Conservation (phyloP, 352 stramenopile species). For the Pythium oligandrum region DNA sequence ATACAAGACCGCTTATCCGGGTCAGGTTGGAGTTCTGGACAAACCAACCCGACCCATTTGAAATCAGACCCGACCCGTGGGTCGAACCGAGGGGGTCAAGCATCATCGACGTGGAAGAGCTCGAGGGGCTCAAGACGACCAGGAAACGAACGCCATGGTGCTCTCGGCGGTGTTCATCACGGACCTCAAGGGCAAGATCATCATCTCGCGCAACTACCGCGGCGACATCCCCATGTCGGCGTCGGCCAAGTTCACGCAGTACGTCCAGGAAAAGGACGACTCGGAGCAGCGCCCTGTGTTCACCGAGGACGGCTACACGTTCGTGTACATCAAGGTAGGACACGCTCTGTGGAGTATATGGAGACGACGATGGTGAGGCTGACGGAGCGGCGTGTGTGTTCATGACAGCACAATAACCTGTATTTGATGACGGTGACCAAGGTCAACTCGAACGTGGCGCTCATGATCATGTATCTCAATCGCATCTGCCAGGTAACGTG, state of each 20-base stretch:
- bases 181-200: conserved; percentile 98
- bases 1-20: too few species aligned
- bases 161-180: conserved; percentile 99
- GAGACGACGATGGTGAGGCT: not conserved
- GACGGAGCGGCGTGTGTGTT: conserved; percentile 1
- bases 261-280: conserved; percentile 94
- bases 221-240: conserved; percentile 97
- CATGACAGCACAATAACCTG: conserved; percentile 95
- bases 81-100: too few species aligned
- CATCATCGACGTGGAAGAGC: conserved; percentile 22
- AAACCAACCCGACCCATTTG: too few species aligned
- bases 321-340: conserved; percentile 91
- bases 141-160: conserved; percentile 74
- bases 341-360: not conserved
- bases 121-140: too few species aligned
- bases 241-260: conserved; percentile 86
- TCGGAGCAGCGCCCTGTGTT: conserved; percentile 93
- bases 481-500: conserved; percentile 64
- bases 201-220: conserved; percentile 99
- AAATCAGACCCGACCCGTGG: too few species aligned
- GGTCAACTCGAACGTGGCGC: conserved; percentile 97
- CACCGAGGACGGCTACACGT: conserved; percentile 91
- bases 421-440: conserved; percentile 98
- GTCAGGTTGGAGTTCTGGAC: too few species aligned
- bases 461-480: conserved; percentile 94